These are phyloP conservation scores for Zychaea mexicana DNA, from an alignment of 371 early-diverging fungal genomes.

Conservation along the genomic window DNA sequence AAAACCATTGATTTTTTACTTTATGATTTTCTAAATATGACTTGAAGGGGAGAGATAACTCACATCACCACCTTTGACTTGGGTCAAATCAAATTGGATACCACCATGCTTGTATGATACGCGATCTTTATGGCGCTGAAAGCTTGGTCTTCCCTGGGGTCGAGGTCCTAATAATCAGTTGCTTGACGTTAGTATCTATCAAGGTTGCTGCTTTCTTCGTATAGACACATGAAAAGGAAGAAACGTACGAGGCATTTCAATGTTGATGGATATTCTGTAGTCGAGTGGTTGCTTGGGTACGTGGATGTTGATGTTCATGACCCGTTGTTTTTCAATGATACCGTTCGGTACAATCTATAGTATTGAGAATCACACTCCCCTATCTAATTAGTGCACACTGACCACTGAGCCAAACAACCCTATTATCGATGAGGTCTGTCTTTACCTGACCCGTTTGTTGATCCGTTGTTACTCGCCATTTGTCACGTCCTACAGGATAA, in stretches of 20 bases:
- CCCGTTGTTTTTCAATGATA: constrained; percentile 63
- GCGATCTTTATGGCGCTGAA: constrained; percentile 74
- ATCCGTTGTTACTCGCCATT: constrained; percentile 68
- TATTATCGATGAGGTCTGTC: too few relatives aligned
- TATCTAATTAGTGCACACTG: too few relatives aligned
- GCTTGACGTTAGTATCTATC: background rate
- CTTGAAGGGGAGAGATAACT: background rate
- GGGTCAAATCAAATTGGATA: constrained; percentile 78
- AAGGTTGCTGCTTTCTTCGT: too few relatives aligned
- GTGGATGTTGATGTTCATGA: constrained; percentile 72
- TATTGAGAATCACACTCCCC: background rate
- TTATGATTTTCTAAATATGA: constrained; percentile 3
- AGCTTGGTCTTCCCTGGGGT: constrained; percentile 38
- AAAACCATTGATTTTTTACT: background rate
- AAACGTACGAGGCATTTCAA: constrained; percentile 60
- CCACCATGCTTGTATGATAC: constrained; percentile 73
- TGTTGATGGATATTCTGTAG: constrained; percentile 73
- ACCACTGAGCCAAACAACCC: too few relatives aligned
- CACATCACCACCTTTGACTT: constrained; percentile 56
- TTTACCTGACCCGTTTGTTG: constrained; percentile 52
- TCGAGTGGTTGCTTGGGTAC: constrained; percentile 73
- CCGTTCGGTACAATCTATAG: constrained; percentile 59
- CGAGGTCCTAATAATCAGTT: constrained; percentile 12
- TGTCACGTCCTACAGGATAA: constrained; percentile 27
- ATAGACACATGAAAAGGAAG: background rate